phyloP scores from a whole-genome alignment of 2,329 filamentous ascomycete genomes.

The Aureobasidium sp. region DNA sequence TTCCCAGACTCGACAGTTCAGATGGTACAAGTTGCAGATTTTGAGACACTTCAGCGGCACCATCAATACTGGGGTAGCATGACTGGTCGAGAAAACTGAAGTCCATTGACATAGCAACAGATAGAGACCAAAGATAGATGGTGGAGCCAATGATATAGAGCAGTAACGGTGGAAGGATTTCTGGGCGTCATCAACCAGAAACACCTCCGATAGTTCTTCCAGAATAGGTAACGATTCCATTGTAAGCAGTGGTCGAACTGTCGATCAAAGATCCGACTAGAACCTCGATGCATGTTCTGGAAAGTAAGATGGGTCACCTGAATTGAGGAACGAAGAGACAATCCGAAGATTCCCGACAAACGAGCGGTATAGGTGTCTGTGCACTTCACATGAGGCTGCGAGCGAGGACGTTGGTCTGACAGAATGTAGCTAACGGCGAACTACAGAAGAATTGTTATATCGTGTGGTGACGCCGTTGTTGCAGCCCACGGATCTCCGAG shows the following conservation, averaged over 20 bases:
- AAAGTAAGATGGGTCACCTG: not conserved
- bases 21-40: not conserved
- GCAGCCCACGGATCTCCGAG: not conserved
- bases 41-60: not conserved
- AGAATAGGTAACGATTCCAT: too few species aligned
- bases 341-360: not conserved
- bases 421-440: not conserved
- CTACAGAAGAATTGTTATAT: not conserved
- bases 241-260: not conserved
- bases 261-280: not conserved
- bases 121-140: not conserved
- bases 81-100: not conserved
- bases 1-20: not conserved
- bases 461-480: not conserved
- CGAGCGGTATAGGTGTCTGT: not conserved
- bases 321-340: not conserved
- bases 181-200: not conserved
- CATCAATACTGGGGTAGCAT: not conserved
- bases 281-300: not conserved
- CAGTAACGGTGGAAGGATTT: not conserved
- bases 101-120: constrained; percentile 1
- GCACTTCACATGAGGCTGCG: not conserved
- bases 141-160: not conserved
- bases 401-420: not conserved
- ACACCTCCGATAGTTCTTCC: not conserved